A percentile compares a stretch with the other conserved stretches of the same genome.
phyloP scores from a whole-genome alignment of 2,329 filamentous ascomycete species.

The Elsinoe necatrix region DNA sequence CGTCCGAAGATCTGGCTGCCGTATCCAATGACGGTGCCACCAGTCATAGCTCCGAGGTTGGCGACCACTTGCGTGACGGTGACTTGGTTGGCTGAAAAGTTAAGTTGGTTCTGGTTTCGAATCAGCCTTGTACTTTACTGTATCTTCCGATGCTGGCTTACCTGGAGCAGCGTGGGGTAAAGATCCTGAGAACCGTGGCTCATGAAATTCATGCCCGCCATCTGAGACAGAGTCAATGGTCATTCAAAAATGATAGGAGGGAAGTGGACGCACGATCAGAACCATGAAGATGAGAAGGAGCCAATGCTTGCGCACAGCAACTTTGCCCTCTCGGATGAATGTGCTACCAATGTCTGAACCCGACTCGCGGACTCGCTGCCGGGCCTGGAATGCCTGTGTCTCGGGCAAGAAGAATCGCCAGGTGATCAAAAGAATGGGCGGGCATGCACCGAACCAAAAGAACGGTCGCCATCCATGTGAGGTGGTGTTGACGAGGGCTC shows the following conservation, averaged over 20 bases:
- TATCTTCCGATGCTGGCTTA: slow-evolving; percentile 46
- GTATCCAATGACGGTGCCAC: slow-evolving; percentile 32
- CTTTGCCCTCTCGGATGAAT: slow-evolving; percentile 66
- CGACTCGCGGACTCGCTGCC: slow-evolving; percentile 49
- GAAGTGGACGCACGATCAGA: slow-evolving; percentile 54
- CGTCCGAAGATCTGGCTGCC: slow-evolving; percentile 31
- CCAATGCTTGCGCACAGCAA: slow-evolving; percentile 70
- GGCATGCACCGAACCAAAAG: slow-evolving; percentile 80
- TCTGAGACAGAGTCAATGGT: slow-evolving; percentile 22
- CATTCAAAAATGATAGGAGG: slow-evolving; percentile 20
- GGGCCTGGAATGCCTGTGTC: slow-evolving; percentile 60
- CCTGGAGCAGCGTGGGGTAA: slow-evolving; percentile 33
- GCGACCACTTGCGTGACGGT: slow-evolving; percentile 39
- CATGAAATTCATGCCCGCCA: slow-evolving; percentile 31
- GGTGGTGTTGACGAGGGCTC: slow-evolving; percentile 62
- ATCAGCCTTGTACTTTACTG: slow-evolving; percentile 32
- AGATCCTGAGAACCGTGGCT: slow-evolving; percentile 34
- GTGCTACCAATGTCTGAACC: slow-evolving; percentile 50
- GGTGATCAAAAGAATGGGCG: slow-evolving; percentile 67
- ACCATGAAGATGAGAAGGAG: slow-evolving; percentile 67
- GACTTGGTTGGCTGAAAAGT: slow-evolving; percentile 38
- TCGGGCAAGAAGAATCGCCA: slow-evolving; percentile 69
- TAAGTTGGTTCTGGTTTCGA: slow-evolving; percentile 41
- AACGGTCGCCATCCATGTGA: slow-evolving; percentile 69
- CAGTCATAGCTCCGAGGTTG: slow-evolving; percentile 32